Evolutionary conservation across 2,329 filamentous ascomycete species (phyloP).

Genomic region (Aspergillus sp.): DNA sequence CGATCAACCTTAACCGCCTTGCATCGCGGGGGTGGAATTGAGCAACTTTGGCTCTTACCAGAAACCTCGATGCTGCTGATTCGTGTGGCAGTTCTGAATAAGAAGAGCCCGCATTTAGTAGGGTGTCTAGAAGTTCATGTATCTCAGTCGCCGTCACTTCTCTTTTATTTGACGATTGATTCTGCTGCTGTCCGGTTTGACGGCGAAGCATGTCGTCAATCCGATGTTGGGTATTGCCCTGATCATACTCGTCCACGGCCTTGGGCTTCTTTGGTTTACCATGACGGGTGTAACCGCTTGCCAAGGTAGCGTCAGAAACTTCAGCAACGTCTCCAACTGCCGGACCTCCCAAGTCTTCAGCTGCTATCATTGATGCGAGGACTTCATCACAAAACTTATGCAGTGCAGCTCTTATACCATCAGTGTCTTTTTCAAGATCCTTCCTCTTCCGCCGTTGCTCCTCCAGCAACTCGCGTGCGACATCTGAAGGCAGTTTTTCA

Average conservation of each 20-base stretch:
- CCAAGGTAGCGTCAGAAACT: constrained; percentile 56
- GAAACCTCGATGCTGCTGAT: constrained; percentile 53
- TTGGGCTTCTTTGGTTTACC: constrained; percentile 47
- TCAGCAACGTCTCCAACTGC: constrained; percentile 74
- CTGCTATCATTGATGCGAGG: constrained; percentile 73
- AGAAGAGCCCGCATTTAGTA: constrained; percentile 47
- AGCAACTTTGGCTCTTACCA: constrained; percentile 56
- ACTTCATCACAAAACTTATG: constrained; percentile 69
- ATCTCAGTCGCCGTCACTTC: constrained; percentile 51
- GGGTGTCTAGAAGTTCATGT: constrained; percentile 46
- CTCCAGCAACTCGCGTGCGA: constrained; percentile 62
- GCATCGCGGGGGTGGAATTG: constrained; percentile 58
- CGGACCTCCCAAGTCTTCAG: constrained; percentile 79
- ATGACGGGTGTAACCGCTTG: constrained; percentile 54
- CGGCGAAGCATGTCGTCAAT: constrained; percentile 53
- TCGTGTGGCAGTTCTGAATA: constrained; percentile 52
- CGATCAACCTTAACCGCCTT: constrained; percentile 51
- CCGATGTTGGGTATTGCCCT: constrained; percentile 43
- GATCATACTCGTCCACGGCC: constrained; percentile 28
- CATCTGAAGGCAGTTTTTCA: constrained; percentile 60
- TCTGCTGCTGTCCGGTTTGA: constrained; percentile 26
- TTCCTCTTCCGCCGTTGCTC: constrained; percentile 61
- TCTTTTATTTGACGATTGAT: constrained; percentile 40
- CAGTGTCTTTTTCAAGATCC: constrained; percentile 61
- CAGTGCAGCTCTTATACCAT: constrained; percentile 62